A percentile compares a stretch with the other conserved stretches of the same genome.
These are phyloP conservation scores for Saccharomycopsis lassenensis DNA, from an alignment of 805 yeast genomes.

Conservation along the genomic window DNA sequence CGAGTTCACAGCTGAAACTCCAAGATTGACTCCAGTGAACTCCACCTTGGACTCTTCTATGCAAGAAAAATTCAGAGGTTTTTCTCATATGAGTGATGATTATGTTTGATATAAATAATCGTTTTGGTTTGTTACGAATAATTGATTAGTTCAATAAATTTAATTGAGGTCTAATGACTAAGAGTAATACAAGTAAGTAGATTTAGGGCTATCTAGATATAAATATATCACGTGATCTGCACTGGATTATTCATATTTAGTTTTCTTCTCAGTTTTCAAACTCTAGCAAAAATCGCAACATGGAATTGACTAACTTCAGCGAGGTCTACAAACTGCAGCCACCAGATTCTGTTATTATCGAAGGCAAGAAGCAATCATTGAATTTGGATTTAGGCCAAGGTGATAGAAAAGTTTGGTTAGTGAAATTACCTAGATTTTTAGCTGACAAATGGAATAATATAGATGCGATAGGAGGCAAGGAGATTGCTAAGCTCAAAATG, in stretches of 20 bases:
- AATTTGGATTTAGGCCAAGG: slow-evolving; percentile 61
- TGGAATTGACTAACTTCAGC: slow-evolving; percentile 14
- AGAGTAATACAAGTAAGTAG: too few relatives aligned
- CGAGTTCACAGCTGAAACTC: slow-evolving; percentile 90
- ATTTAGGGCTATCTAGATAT: too few relatives aligned
- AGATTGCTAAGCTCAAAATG: slow-evolving; percentile 71
- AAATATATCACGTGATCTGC: too few relatives aligned
- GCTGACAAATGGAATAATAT: slow-evolving; percentile 71
- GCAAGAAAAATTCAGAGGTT: slow-evolving; percentile 97
- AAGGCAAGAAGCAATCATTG: slow-evolving; percentile 43
- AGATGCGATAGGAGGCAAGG: slow-evolving; percentile 54
- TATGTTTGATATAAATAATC: too few relatives aligned
- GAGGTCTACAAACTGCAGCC: slow-evolving; percentile 15
- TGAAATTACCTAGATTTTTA: slow-evolving; percentile 77
- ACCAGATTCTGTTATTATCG: slow-evolving; percentile 20
- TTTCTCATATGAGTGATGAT: slow-evolving; percentile 73
- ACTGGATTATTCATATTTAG: too few relatives aligned
- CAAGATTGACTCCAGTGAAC: slow-evolving; percentile 90
- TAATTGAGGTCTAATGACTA: too few relatives aligned
- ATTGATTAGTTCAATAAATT: too few relatives aligned
- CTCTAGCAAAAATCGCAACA: too few relatives aligned
- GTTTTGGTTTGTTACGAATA: too few relatives aligned
- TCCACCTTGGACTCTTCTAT: slow-evolving; percentile 72
- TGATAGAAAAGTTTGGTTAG: slow-evolving; percentile 79
- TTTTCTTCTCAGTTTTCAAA: too few relatives aligned